Conservation (phyloP, 2,329 filamentous ascomycete genomes). For the Gliomastix tumulicola region DNA sequence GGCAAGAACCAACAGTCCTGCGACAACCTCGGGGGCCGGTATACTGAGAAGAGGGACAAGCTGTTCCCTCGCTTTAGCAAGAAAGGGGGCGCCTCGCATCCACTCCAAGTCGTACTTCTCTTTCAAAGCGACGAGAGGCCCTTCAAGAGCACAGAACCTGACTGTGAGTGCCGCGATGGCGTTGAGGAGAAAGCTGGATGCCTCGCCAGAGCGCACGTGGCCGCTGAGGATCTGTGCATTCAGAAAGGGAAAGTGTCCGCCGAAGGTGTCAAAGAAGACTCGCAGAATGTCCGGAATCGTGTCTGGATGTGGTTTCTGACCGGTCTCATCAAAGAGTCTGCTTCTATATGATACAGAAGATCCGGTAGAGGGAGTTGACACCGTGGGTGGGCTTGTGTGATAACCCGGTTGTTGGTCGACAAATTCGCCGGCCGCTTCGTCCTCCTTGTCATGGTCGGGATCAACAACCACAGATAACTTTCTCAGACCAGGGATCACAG, state of each 20-base stretch:
- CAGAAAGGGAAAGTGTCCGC: neutral
- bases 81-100: neutral
- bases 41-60: neutral
- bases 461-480: neutral
- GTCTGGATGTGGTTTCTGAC: neutral
- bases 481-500: neutral
- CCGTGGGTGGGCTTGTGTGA: too few species aligned
- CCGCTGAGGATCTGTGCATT: neutral
- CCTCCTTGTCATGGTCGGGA: too few species aligned
- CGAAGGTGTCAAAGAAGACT: neutral
- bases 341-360: too few species aligned
- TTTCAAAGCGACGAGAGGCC: neutral
- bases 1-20: neutral
- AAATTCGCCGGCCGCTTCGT: too few species aligned
- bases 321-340: neutral
- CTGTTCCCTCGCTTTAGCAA: neutral
- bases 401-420: too few species aligned
- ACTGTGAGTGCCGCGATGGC: neutral
- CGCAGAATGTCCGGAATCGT: neutral
- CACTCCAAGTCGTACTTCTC: neutral
- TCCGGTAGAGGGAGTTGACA: too few species aligned
- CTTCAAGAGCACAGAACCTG: neutral
- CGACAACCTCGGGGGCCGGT: neutral
- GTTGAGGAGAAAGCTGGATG: neutral
- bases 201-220: neutral